Percentiles rank a stretch among this genome's conserved stretches.
Conservation (phyloP, 108 stramenopile species). For the Cyclotella sp. region DNA sequence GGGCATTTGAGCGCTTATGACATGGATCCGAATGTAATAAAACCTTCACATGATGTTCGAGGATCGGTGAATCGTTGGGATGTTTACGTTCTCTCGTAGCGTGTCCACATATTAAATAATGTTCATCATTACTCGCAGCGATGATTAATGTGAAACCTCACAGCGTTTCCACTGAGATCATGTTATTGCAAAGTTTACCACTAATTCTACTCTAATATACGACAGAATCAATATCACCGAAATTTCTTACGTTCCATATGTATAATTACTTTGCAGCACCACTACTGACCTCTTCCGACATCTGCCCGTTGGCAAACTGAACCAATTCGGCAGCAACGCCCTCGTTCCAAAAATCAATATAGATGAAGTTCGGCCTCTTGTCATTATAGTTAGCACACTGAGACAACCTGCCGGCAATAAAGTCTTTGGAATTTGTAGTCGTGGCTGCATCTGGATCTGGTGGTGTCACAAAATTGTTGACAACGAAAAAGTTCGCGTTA, state of each 20-base stretch:
- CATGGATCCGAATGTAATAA: background rate
- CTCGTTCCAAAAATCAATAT: conserved; percentile 47
- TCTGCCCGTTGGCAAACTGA: conserved; percentile 41
- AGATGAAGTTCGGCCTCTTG: conserved; percentile 50
- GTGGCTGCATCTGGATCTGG: conserved; percentile 36
- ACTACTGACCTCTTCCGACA: conserved; percentile 2
- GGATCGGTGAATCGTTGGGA: conserved; percentile 86
- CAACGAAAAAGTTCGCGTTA: conserved; percentile 40
- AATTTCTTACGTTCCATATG: background rate
- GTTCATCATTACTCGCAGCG: background rate
- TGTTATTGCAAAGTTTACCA: background rate
- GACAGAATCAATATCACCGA: background rate
- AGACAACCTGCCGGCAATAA: conserved; percentile 27
- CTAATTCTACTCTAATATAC: background rate
- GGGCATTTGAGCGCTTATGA: conserved; percentile 33
- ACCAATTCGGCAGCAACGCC: conserved; percentile 35
- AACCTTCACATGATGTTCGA: conserved; percentile 68
- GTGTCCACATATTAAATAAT: background rate
- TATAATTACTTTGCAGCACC: background rate
- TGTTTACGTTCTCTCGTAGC: conserved; percentile 56
- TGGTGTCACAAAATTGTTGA: conserved; percentile 53
- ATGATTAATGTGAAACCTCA: background rate
- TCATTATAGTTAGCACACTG: conserved; percentile 37
- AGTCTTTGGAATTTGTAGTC: conserved; percentile 38
- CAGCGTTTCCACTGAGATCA: background rate